Base-by-base conservation (phyloP, 208 protist species). In the Trypanosoma platydactyli region DNA sequence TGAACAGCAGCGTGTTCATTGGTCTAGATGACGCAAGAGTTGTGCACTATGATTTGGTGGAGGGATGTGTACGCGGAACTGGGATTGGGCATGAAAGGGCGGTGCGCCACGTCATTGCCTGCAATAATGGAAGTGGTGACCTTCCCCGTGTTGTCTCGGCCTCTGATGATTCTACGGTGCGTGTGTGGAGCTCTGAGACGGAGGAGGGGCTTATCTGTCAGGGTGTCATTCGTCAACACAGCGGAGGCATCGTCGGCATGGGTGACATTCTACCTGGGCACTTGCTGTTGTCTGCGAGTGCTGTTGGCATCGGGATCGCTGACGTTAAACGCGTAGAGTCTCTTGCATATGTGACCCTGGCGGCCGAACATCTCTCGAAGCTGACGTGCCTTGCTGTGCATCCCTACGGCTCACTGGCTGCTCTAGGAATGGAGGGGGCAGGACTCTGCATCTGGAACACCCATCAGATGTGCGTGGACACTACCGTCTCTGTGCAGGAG, bases 101-200 rank as follows among this genome's bases (percentile, higher is more conserved):
- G 4, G 80, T 94, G 25, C 81, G 83, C 64, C 61, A 83, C 76
- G n/a, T 65, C 84, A 24, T 63, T 35, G 3, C 49, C 3, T 41
- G 30, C 35, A 51, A 22, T 38, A 44, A 16, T 27, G 46, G 45
- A 42, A 46, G 40, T 22, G 20, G 33, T 38, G 33, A 38, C 33
- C 5, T 49, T 25, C n/a, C 49, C 25, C 76, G 96, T 24, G 94
- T 99, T 29, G 53, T 99, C 1, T 98, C 91, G 4, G 89, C 94
- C 1, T 97, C 94, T 1, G 98, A 99, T 63, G 99, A 99, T 76
- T 81, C 97, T 57, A 98, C 98, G 24, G 95, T 99, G 67, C 84
- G 97, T 25, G 97, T 99, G 54, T 99, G 98, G 98, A 89, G 84
- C 51, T 48, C 44, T 51, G 52, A 70, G 24, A 13, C 27, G 3